These are phyloP conservation scores for Acanthamoeba royreba DNA, from an alignment of 208 protist genomes.

Conservation along the genomic window DNA sequence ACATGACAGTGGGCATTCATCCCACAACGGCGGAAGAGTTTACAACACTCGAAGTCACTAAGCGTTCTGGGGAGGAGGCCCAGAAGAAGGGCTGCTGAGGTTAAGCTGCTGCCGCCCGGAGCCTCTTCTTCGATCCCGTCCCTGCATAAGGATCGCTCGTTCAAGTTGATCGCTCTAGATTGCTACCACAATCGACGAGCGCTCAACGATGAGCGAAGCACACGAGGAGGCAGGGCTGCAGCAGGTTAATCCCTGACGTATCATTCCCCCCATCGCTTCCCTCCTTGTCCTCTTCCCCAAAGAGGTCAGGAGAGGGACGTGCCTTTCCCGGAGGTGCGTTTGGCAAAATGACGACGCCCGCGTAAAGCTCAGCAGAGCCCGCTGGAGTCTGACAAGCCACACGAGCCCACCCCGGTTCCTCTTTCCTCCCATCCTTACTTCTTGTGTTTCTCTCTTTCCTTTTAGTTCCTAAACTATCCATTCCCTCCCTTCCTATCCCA, in stretches of 20 bases:
- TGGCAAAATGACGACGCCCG: neutral
- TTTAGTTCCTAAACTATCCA: too few species aligned
- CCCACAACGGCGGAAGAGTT: constrained; percentile 93
- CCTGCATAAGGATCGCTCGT: neutral
- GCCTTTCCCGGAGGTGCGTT: neutral
- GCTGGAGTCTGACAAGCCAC: neutral
- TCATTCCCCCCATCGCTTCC: neutral
- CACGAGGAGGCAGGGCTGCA: neutral
- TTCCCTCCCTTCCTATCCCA: too few species aligned
- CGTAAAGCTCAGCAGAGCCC: neutral
- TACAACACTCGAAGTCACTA: constrained; percentile 81
- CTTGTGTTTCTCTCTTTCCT: too few species aligned
- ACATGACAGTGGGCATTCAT: constrained; percentile 94
- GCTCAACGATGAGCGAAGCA: neutral
- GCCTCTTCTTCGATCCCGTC: neutral
- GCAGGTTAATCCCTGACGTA: neutral
- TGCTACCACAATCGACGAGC: neutral
- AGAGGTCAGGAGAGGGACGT: neutral
- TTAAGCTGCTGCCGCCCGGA: constrained; percentile 50
- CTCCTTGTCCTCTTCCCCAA: neutral
- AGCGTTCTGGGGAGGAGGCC: constrained; percentile 49
- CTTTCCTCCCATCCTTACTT: too few species aligned
- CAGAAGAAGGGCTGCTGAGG: constrained; percentile 65
- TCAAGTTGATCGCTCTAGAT: neutral
- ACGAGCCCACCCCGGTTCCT: too few species aligned